Evolutionary conservation across 441 rosid genomes (phyloP).

Genomic region (Populus hybrid): DNA sequence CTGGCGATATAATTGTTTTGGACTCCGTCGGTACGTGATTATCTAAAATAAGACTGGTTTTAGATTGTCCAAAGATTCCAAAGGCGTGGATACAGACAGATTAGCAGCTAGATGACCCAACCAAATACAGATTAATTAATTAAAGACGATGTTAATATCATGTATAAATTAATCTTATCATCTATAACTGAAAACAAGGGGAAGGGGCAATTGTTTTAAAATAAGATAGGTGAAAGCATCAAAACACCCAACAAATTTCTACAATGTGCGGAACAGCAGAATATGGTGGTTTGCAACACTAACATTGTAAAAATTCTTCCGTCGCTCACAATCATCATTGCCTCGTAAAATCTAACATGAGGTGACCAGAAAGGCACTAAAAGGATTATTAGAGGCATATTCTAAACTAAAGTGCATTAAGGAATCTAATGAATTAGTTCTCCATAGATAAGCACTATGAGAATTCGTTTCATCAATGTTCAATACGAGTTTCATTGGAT

Average conservation of each 20-base stretch:
- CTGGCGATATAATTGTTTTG: background rate
- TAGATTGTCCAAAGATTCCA: background rate
- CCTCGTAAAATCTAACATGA: background rate
- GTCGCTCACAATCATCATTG: background rate
- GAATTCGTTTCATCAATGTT: background rate
- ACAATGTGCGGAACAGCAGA: background rate
- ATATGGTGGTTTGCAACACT: background rate
- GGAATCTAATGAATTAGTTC: constrained; percentile 28
- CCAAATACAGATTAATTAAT: background rate
- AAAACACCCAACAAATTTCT: background rate
- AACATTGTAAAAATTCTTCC: background rate
- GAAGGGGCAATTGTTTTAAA: background rate
- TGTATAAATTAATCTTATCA: background rate
- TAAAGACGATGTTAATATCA: no score
- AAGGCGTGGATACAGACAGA: background rate
- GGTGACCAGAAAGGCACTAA: background rate
- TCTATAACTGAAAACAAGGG: background rate
- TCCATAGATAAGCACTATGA: constrained; percentile 10
- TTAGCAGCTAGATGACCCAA: background rate
- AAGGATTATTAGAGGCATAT: constrained; percentile 12
- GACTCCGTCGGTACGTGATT: no score
- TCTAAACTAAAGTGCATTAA: constrained; percentile 19
- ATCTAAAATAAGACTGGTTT: background rate
- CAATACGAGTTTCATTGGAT: constrained; percentile 9
- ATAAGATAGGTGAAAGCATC: background rate